These are phyloP conservation scores for Xylaria sp. DNA, from an alignment of 495 filamentous ascomycete genomes.

Conservation along the genomic window DNA sequence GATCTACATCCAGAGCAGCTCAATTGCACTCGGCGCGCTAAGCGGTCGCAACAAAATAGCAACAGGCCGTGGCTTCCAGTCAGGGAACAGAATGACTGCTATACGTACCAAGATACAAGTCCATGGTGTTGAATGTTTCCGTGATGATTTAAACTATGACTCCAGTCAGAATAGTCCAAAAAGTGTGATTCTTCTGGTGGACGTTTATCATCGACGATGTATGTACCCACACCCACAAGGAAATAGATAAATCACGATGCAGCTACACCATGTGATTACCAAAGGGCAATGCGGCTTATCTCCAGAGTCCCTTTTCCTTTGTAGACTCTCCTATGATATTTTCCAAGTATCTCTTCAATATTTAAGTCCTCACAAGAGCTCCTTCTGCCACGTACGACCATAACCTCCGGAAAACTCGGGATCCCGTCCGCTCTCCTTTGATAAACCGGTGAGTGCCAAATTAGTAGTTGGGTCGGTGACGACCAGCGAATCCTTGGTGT, in stretches of 20 bases:
- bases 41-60: not conserved
- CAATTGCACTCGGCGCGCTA: not conserved
- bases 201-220: not conserved
- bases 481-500: not conserved
- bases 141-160: not conserved
- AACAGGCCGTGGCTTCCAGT: not conserved
- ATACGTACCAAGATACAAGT: not conserved
- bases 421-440: constrained; percentile 51
- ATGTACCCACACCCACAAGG: too few relatives aligned
- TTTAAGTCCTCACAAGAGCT: not conserved
- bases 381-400: constrained; percentile 27
- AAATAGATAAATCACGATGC: too few relatives aligned
- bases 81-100: not conserved
- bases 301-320: not conserved
- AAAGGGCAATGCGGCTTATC: too few relatives aligned
- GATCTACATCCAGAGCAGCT: not conserved
- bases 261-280: too few relatives aligned
- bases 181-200: not conserved
- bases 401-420: constrained; percentile 42
- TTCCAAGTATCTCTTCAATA: not conserved
- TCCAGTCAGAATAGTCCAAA: not conserved
- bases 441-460: not conserved
- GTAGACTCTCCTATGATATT: not conserved
- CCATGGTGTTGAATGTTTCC: not conserved
- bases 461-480: not conserved